These are phyloP conservation scores for Anastatica hierochuntica DNA, from an alignment of 345 rosid genomes.

Conservation along the genomic window DNA sequence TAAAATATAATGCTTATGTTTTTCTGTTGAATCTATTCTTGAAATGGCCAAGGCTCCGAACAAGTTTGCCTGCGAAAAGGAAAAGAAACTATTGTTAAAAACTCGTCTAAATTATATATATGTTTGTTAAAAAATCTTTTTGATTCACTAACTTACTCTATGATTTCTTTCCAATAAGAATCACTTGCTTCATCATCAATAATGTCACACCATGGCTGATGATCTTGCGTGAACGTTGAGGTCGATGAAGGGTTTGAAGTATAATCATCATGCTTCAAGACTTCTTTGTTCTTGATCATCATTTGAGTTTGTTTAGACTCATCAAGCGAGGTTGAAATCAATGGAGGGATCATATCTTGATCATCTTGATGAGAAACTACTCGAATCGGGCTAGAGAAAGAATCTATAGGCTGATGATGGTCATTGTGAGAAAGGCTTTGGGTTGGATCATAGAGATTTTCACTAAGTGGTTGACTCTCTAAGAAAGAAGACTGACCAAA, in stretches of 20 bases:
- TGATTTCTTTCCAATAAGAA: constrained; percentile 46
- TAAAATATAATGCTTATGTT: constrained; percentile 1
- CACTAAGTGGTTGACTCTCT: constrained; percentile 29
- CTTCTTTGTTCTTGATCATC: constrained; percentile 19
- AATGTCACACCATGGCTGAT: constrained; percentile 21
- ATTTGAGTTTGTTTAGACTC: constrained; percentile 19
- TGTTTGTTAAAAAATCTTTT: not conserved
- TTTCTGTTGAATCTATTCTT: constrained; percentile 1
- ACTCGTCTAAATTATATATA: not conserved
- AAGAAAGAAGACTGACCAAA: constrained; percentile 16
- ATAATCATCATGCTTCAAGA: not conserved
- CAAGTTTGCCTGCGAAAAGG: constrained; percentile 40
- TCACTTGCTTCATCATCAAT: constrained; percentile 43
- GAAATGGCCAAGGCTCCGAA: constrained; percentile 41
- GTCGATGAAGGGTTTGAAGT: constrained; percentile 27
- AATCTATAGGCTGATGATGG: constrained; percentile 11
- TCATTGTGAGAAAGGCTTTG: constrained; percentile 23
- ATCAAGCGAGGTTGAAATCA: constrained; percentile 38
- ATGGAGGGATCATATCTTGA: constrained; percentile 28
- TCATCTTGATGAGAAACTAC: constrained; percentile 21
- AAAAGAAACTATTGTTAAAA: not conserved
- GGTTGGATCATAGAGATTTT: constrained; percentile 21
- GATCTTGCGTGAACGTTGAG: constrained; percentile 40
- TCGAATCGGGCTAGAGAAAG: constrained; percentile 10
- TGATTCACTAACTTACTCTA: constrained; percentile 36